Evolutionary conservation across 2,329 filamentous ascomycete genomes (phyloP), one percentile per base, ranked within the genome.

Genomic region (Colletotrichum eremochloae): DNA sequence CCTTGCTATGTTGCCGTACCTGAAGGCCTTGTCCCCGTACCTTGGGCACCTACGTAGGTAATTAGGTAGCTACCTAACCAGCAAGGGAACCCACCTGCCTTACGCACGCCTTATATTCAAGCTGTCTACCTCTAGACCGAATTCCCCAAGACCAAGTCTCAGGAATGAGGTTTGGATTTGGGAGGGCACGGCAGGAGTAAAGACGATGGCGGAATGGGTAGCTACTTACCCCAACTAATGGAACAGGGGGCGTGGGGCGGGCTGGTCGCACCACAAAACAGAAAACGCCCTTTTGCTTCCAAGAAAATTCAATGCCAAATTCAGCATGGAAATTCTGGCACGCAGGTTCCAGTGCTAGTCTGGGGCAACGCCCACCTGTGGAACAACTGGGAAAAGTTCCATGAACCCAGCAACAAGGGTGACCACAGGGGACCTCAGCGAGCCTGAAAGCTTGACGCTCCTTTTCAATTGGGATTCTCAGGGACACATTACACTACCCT

Each of bases 361-460:
- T 40, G 62, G 62, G 50, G 62, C 50, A 55, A 55, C 38, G 50
- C 12, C 62, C 62, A 64, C 62, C 50, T 42, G 31, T 62, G 31
- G 58, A 63, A 42, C 48, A 31, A 63, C 36, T 63, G 46, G 40
- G 62, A 46, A 56, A 46, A 42, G 52, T 40, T 67, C 65, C 58
- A 46, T 15, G 52, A 36, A 36, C 65, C 60, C 66, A 64, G 60
- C 60, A 29, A 60, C 66, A 40, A 56, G 69, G 65, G 65, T 68
- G 9, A 29, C 58, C 65, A 68, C 68, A 63, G 65, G 65, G 68
- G 64, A 38, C 44, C 53, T 63, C 52, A 31, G 15, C 44, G 38
- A 63, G 65, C 58, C 68, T 71, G 65, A 58, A 68, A 68, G 65
- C 68, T 68, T 68, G 44, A 44, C 36, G 61, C 52, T 55, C 55